phyloP scores from a whole-genome alignment of 2,329 filamentous ascomycete species.

The Teratosphaeria epicoccoides region DNA sequence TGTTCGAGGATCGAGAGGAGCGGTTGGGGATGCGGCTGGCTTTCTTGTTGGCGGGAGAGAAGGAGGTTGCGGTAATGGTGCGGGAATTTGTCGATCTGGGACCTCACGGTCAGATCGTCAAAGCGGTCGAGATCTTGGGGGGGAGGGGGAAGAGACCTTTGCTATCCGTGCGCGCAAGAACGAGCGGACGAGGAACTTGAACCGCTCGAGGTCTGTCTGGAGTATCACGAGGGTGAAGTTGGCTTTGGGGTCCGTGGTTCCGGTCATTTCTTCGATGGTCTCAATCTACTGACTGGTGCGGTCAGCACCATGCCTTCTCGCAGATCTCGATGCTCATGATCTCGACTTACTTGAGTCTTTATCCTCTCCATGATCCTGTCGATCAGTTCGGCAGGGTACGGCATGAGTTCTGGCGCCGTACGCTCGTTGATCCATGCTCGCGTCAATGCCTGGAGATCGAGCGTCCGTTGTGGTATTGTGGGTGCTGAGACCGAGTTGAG shows the following conservation, averaged over 20 bases:
- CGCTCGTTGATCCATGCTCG: constrained; percentile 90
- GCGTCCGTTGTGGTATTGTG: constrained; percentile 45
- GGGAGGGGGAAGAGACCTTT: constrained; percentile 48
- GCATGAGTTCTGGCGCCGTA: constrained; percentile 76
- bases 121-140: constrained; percentile 20
- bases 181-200: constrained; percentile 80
- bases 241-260: constrained; percentile 75
- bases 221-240: constrained; percentile 92
- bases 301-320: constrained; percentile 4
- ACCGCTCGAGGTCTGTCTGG: constrained; percentile 90
- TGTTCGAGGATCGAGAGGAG: constrained; percentile 62
- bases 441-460: constrained; percentile 80
- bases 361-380: constrained; percentile 62
- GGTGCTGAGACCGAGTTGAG: constrained; percentile 38
- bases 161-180: constrained; percentile 75
- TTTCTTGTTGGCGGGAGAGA: constrained; percentile 1
- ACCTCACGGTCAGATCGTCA: background rate
- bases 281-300: constrained; percentile 15
- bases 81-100: constrained; percentile 63
- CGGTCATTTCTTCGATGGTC: constrained; percentile 51
- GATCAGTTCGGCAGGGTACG: constrained; percentile 66
- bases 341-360: constrained; percentile 14
- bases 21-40: constrained; percentile 22
- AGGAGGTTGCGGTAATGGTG: constrained; percentile 56
- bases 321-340: background rate